phyloP scores from a whole-genome alignment of 306 rosid species.

The Rubus parviflorus region DNA sequence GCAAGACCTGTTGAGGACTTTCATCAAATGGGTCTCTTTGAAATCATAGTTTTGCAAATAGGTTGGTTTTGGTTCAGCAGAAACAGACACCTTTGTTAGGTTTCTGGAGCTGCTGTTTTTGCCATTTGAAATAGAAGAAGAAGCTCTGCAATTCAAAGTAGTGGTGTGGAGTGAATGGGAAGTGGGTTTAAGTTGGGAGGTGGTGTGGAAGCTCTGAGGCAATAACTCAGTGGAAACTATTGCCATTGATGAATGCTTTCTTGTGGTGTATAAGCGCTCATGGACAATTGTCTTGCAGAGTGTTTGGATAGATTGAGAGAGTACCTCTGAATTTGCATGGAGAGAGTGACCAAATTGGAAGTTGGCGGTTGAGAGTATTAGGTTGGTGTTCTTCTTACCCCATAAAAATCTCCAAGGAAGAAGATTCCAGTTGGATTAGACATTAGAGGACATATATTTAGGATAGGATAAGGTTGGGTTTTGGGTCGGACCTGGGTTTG shows the following conservation, averaged over 20 bases:
- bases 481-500: background rate
- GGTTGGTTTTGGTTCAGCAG: slow-evolving; percentile 36
- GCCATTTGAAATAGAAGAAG: slow-evolving; percentile 30
- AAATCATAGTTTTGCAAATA: slow-evolving; percentile 29
- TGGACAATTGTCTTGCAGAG: background rate
- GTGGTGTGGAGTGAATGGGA: slow-evolving; percentile 34
- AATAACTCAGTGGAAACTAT: slow-evolving; percentile 63
- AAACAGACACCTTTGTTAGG: slow-evolving; percentile 26
- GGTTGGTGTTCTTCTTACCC: background rate
- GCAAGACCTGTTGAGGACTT: slow-evolving; percentile 58
- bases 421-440: slow-evolving; percentile 12
- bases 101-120: slow-evolving; percentile 31
- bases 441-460: background rate
- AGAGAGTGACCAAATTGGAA: background rate
- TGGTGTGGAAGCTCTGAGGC: slow-evolving; percentile 41
- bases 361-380: background rate
- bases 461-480: slow-evolving; percentile 23
- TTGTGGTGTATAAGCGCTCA: slow-evolving; percentile 1
- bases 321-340: slow-evolving; percentile 17
- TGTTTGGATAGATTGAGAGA: background rate
- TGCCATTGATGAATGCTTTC: slow-evolving; percentile 39
- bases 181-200: slow-evolving; percentile 32
- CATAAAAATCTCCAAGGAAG: background rate
- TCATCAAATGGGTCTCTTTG: slow-evolving; percentile 57
- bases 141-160: slow-evolving; percentile 36